Conservation (phyloP, 805 yeast genomes). For the Metschnikowia gelsemii region DNA sequence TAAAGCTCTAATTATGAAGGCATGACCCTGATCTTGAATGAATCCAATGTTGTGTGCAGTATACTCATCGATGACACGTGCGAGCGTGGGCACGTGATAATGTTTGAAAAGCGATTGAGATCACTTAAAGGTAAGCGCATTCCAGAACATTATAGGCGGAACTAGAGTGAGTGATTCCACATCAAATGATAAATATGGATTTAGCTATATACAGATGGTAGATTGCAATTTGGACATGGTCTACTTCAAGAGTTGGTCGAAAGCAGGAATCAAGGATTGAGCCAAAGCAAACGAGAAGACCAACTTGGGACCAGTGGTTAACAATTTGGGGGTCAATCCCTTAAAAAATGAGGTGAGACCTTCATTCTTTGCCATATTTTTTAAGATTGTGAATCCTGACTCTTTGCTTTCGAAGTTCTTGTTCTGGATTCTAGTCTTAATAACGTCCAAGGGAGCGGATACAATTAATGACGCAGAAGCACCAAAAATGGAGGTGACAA, state of each 20-base stretch:
- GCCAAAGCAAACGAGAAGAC: slow-evolving; percentile 98
- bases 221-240: not conserved
- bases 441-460: slow-evolving; percentile 96
- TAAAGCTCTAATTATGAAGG: no score
- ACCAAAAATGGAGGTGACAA: slow-evolving; percentile 91
- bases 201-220: slow-evolving; percentile 12
- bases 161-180: no score
- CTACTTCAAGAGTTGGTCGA: slow-evolving; percentile 64
- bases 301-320: slow-evolving; percentile 97
- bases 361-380: slow-evolving; percentile 90
- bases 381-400: slow-evolving; percentile 86
- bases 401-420: slow-evolving; percentile 94
- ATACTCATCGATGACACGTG: not conserved
- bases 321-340: slow-evolving; percentile 92
- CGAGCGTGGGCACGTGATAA: not conserved
- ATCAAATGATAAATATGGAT: not conserved
- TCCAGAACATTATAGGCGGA: not conserved
- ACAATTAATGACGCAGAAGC: slow-evolving; percentile 96
- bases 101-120: no score
- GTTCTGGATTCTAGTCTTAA: slow-evolving; percentile 98
- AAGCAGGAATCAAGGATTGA: slow-evolving; percentile 94
- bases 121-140: no score
- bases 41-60: slow-evolving; percentile 1
- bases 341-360: slow-evolving; percentile 90
- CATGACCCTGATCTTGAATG: no score